Evolutionary conservation across 108 stramenopile genomes (phyloP).

Genomic region (Cyclotella choctawhatcheeana): DNA sequence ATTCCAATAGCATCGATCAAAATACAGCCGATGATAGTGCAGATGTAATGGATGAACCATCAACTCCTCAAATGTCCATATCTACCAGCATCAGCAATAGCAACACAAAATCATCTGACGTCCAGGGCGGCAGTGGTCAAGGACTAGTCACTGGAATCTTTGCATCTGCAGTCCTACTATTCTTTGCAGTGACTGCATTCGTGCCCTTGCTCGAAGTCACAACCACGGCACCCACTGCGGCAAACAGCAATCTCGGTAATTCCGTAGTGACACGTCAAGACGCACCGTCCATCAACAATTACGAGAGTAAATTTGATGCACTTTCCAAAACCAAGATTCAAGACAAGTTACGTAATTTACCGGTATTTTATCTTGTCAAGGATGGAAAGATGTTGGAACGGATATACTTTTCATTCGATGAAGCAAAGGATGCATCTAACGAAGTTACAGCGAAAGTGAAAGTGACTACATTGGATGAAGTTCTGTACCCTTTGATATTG

Average conservation of each 20-base stretch:
- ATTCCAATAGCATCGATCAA: too few relatives aligned
- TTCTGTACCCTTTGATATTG: constrained; percentile 61
- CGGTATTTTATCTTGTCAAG: constrained; percentile 52
- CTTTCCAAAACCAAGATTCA: constrained; percentile 52
- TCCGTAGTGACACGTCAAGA: constrained; percentile 64
- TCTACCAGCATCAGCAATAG: too few relatives aligned
- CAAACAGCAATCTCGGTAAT: constrained; percentile 45
- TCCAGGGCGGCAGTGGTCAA: too few relatives aligned
- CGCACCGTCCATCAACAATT: constrained; percentile 26
- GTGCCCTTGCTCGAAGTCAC: constrained; percentile 19
- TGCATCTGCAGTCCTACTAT: constrained; percentile 22
- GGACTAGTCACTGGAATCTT: constrained; percentile 16
- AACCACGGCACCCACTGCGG: constrained; percentile 4
- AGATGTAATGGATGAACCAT: too few relatives aligned
- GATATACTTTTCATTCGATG: constrained; percentile 56
- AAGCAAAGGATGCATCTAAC: constrained; percentile 35
- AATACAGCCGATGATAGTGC: too few relatives aligned
- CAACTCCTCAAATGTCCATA: too few relatives aligned
- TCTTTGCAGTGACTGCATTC: constrained; percentile 29
- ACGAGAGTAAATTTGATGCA: constrained; percentile 46
- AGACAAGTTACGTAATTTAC: constrained; percentile 55
- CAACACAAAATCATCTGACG: too few relatives aligned
- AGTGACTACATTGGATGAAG: constrained; percentile 64
- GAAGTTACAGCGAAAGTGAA: constrained; percentile 30
- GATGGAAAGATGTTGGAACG: constrained; percentile 35